phyloP scores from a whole-genome alignment of 805 yeast species.

The Torulaspora maleeae region DNA sequence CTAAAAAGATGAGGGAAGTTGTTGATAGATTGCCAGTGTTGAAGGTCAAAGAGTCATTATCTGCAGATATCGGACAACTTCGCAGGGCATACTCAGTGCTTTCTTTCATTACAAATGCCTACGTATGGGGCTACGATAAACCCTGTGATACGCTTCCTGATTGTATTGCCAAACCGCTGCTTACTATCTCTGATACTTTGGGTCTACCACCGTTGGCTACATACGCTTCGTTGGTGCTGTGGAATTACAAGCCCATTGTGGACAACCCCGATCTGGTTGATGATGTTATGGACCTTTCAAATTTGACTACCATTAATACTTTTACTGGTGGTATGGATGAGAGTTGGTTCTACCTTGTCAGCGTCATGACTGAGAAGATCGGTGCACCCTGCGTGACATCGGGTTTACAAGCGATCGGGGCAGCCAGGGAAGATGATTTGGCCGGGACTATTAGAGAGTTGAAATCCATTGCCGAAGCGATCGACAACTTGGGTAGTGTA shows the following conservation, averaged over 20 bases:
- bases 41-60: conserved; percentile 41
- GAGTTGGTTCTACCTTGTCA: conserved; percentile 87
- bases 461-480: conserved; percentile 65
- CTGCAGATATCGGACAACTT: conserved; percentile 43
- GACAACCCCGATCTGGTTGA: conserved; percentile 31
- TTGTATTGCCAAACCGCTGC: conserved; percentile 66
- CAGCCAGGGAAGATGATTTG: conserved; percentile 46
- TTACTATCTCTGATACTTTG: conserved; percentile 51
- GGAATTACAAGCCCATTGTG: conserved; percentile 73
- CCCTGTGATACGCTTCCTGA: conserved; percentile 63
- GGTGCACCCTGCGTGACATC: conserved; percentile 68
- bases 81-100: conserved; percentile 79
- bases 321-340: conserved; percentile 90
- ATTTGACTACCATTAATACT: conserved; percentile 73
- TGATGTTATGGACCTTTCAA: conserved; percentile 51
- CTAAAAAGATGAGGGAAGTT: conserved; percentile 54
- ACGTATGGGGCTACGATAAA: conserved; percentile 74
- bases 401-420: conserved; percentile 63
- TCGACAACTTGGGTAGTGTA: conserved; percentile 68
- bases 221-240: conserved; percentile 78
- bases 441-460: conserved; percentile 43
- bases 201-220: conserved; percentile 84
- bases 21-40: conserved; percentile 65
- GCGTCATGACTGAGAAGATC: conserved; percentile 76
- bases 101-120: conserved; percentile 80